Conservation (phyloP, 768 basidiomycete genomes). For the Infundibulicybe gibba region DNA sequence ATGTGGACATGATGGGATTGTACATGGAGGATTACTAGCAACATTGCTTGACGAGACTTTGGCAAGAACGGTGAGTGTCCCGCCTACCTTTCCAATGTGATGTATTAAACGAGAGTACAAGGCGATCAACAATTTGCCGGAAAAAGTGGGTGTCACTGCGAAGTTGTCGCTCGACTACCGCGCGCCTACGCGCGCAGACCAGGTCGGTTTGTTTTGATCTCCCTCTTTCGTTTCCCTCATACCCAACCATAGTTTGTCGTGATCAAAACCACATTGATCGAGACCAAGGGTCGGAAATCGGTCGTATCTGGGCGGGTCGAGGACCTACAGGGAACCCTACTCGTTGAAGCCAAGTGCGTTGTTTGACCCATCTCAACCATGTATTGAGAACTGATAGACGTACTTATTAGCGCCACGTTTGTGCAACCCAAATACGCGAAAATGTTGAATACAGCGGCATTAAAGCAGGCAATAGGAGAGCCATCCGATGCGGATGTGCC, state of each 20-base stretch:
- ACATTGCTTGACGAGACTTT: conserved; percentile 87
- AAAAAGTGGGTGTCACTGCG: conserved; percentile 91
- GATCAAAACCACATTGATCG: conserved; percentile 63
- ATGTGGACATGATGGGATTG: conserved; percentile 92
- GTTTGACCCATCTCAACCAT: background rate
- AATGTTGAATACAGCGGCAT: conserved; percentile 55
- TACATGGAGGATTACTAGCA: conserved; percentile 91
- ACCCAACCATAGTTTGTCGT: conserved; percentile 65
- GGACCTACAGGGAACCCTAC: conserved; percentile 72
- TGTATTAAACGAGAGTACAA: conserved; percentile 19
- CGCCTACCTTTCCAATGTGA: background rate
- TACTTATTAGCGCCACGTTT: conserved; percentile 59
- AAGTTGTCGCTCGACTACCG: conserved; percentile 78
- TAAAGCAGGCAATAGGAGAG: conserved; percentile 67
- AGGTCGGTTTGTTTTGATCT: conserved; percentile 35
- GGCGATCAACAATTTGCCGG: conserved; percentile 85
- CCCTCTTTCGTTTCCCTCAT: background rate
- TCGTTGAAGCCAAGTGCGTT: conserved; percentile 80
- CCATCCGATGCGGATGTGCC: conserved; percentile 34
- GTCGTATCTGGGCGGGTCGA: conserved; percentile 70
- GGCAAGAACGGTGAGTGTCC: conserved; percentile 60
- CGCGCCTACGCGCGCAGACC: conserved; percentile 87
- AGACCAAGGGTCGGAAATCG: conserved; percentile 76
- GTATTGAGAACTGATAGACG: background rate
- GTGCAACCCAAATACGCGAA: conserved; percentile 89